Conservation (phyloP, 2,329 filamentous ascomycete species). For the Colletotrichum sp. region DNA sequence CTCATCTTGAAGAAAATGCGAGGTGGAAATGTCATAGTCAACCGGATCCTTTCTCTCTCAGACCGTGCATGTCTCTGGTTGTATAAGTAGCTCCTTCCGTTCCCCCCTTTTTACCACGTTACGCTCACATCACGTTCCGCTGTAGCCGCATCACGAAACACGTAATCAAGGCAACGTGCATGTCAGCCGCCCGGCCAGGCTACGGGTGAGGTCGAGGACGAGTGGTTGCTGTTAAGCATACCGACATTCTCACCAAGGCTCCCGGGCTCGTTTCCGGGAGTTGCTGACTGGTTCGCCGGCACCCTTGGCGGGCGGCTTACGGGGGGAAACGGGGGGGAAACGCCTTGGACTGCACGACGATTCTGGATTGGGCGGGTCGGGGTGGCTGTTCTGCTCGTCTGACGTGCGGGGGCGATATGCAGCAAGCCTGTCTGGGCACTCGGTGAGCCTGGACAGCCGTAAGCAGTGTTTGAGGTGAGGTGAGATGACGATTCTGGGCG, state of each 20-base stretch:
- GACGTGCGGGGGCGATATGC: not conserved
- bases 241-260: conserved; percentile 13
- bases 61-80: too few species aligned
- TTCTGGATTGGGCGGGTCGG: not conserved
- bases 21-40: not conserved
- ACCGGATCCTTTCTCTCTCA: not conserved
- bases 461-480: not conserved
- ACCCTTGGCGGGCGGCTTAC: not conserved
- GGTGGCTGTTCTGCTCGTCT: not conserved
- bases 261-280: not conserved
- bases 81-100: not conserved
- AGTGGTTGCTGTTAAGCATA: conserved; percentile 9
- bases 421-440: not conserved
- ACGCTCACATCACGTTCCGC: not conserved
- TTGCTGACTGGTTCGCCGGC: not conserved
- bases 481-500: not conserved
- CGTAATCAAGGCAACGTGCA: not conserved
- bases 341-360: not conserved
- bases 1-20: not conserved
- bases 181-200: not conserved
- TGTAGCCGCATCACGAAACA: not conserved
- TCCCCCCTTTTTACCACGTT: not conserved
- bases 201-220: not conserved
- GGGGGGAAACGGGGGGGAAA: not conserved
- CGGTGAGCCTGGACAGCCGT: not conserved